Base-by-base conservation (phyloP, 164 flowering plant genomes). In the Platanus orientalis region DNA sequence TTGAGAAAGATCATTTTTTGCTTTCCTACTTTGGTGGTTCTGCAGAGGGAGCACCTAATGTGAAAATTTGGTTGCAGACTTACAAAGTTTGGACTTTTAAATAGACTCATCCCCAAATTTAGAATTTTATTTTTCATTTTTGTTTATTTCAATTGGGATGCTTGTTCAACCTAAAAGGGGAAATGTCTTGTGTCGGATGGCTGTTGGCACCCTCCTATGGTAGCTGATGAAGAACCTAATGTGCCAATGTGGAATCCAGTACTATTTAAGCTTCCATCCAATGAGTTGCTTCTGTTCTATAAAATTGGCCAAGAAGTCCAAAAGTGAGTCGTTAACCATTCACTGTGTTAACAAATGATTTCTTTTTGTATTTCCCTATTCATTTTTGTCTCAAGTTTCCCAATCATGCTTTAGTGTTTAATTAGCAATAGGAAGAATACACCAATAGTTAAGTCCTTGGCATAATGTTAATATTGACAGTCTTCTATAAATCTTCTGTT, bases 181-280 rank as follows among this genome's bases (percentile, higher is more conserved):
- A 28, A 58, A 59, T 29, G 29, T 69, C 6, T 65, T 69, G 25
- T 64, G 61, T 82, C 90, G 98, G 83, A 87, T 76, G 94, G 89
- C 19, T 34, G 7, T 49, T 93, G 98, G 98, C 67, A 75, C 55
- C 39, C 80, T 65, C 98, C 97, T 7, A 51, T 75, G 7, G 63
- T 80, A 52, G 89, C 63, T 67, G 98, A 93, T 80, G 85, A 85
- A 65, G 60, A 93, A 68, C 71, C 73, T 20, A 36, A 76, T 60
- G 88, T 90, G 67, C 92, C 98, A 58, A 82, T 90, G 97, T 93
- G 97, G 97, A 93, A 93, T 70, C 97, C 98, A 29, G 97, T 87
- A 28, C 71, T 93, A 29, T 90, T 85, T 68, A 93, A 79, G 68
- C 79, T 86, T 77, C 88, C 91, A 55, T 76, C 88, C 17, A 69